phyloP scores from a whole-genome alignment of 2,329 filamentous ascomycete genomes.

The Fusarium sp. region DNA sequence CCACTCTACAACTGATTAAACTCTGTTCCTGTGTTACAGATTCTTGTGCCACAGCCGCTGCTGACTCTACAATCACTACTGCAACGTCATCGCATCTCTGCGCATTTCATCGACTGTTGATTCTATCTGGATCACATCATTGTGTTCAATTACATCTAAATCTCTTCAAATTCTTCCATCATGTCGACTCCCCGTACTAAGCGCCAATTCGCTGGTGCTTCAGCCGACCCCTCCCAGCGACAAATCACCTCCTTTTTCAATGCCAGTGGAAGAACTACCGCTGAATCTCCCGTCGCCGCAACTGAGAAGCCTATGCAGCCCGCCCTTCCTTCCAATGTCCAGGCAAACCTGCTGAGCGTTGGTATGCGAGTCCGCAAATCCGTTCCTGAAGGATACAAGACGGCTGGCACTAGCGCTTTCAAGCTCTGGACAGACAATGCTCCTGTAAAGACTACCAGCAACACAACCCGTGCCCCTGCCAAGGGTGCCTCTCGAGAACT shows the following conservation, averaged over 20 bases:
- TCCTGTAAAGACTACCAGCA: conserved; percentile 24
- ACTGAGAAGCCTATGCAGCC: conserved; percentile 52
- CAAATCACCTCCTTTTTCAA: conserved; percentile 74
- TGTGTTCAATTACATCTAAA: neutral
- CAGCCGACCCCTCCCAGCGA: conserved; percentile 67
- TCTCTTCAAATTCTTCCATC: conserved; percentile 14
- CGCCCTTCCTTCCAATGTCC: conserved; percentile 71
- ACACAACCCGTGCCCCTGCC: conserved; percentile 29
- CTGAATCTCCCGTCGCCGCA: conserved; percentile 46
- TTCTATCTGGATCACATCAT: neutral
- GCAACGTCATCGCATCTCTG: conserved; percentile 10
- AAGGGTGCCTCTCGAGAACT: conserved; percentile 67
- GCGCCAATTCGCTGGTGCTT: conserved; percentile 69
- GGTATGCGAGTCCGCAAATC: conserved; percentile 96
- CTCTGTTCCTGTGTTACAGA: neutral
- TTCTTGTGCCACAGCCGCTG: conserved; percentile 5
- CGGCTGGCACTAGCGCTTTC: conserved; percentile 62
- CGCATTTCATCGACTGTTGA: conserved; percentile 3
- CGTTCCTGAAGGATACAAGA: conserved; percentile 94
- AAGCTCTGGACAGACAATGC: conserved; percentile 60
- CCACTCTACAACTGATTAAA: conserved; percentile 25
- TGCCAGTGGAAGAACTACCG: conserved; percentile 46
- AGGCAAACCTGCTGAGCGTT: conserved; percentile 87
- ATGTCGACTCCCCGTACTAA: conserved; percentile 69
- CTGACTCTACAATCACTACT: conserved; percentile 3